These are phyloP conservation scores for Calonectria hawksworthii DNA, from an alignment of 2,329 filamentous ascomycete genomes.

Conservation along the genomic window DNA sequence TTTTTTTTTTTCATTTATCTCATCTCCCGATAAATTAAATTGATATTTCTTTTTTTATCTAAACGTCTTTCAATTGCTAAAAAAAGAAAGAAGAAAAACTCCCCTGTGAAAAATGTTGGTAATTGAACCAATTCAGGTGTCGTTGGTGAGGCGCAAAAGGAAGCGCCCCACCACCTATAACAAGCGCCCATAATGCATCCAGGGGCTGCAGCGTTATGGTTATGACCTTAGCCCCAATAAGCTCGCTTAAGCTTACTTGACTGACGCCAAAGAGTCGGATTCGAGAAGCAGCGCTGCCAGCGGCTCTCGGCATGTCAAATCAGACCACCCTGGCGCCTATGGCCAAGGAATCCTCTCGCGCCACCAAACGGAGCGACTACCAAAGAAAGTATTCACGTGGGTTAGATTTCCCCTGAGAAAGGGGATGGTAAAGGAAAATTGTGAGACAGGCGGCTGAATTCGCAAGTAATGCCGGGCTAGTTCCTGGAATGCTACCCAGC, in stretches of 20 bases:
- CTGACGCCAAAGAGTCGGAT: not conserved
- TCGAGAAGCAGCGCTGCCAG: not conserved
- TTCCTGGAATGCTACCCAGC: not conserved
- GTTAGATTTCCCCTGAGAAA: not conserved
- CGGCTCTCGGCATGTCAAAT: conserved; percentile 2
- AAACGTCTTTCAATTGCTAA: not conserved
- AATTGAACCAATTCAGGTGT: not conserved
- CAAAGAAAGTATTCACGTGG: not conserved
- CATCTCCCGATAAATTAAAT: not conserved
- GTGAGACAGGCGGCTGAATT: not conserved
- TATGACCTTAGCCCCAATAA: not conserved
- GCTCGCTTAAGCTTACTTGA: conserved; percentile 20
- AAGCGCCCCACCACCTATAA: not conserved
- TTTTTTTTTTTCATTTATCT: not conserved
- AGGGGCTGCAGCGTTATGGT: not conserved
- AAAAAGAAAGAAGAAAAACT: too few species aligned
- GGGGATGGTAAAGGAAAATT: not conserved
- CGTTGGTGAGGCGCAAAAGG: not conserved
- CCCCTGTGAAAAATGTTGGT: too few species aligned
- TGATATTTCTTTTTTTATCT: not conserved
- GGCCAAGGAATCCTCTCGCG: not conserved
- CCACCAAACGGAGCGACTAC: not conserved
- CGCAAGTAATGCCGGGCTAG: not conserved
- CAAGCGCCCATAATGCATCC: not conserved
- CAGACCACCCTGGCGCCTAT: not conserved